Percentiles rank a stretch among this genome's conserved stretches.
Evolutionary conservation across 345 rosid species (phyloP).

Genomic region (Citrus unshiu): DNA sequence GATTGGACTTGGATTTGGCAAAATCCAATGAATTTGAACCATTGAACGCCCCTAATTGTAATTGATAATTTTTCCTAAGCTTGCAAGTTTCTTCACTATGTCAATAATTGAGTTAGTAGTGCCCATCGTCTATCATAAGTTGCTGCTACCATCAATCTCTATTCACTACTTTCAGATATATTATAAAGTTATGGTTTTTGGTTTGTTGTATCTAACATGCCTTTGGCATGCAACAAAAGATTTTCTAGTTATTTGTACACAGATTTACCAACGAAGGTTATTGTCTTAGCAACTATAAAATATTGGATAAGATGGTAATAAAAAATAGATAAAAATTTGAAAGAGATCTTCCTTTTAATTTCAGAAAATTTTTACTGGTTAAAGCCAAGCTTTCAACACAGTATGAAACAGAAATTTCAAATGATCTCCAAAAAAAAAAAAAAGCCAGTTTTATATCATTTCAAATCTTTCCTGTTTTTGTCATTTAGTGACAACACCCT

Average conservation of each 20-base stretch:
- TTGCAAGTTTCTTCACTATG: background rate
- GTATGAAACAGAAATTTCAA: background rate
- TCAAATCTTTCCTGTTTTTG: background rate
- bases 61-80: background rate
- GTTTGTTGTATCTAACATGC: background rate
- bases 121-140: background rate
- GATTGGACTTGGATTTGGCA: too few species aligned
- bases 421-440: background rate
- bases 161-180: background rate
- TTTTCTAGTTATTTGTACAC: background rate
- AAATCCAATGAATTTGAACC: too few species aligned
- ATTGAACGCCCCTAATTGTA: too few species aligned
- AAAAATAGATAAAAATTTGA: too few species aligned
- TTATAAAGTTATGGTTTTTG: background rate
- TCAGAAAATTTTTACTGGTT: background rate
- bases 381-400: background rate
- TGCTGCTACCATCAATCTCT: background rate
- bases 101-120: background rate
- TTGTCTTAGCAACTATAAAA: too few species aligned
- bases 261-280: background rate
- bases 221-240: background rate
- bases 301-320: too few species aligned
- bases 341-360: background rate
- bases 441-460: background rate
- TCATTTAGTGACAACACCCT: background rate